Base-by-base conservation (phyloP, 768 basidiomycete species). In the Psilocybe cyanescens region DNA sequence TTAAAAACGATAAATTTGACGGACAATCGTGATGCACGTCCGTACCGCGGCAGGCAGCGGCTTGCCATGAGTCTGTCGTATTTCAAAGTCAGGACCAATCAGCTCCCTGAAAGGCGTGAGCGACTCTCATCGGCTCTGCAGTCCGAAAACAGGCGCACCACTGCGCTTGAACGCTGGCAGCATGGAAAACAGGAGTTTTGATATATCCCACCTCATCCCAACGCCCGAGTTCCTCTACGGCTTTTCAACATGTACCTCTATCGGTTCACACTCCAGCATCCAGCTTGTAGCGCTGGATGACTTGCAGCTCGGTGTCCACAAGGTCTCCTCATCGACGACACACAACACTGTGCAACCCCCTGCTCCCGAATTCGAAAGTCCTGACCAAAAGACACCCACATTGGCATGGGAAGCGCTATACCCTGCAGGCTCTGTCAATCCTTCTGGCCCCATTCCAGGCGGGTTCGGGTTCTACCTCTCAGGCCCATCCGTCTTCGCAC, bases 381-480 rank as follows among this genome's bases (percentile, higher is more conserved):
- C 49, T 1, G n/a, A 11, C 4, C 2, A 30, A 3, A 49, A 44
- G 17, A 44, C 46, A 30, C 67, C 37, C 5, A 41, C 47, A 46
- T 44, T 24, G 7, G 86, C 86, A 17, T 90, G 87, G 87, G 86
- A 89, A 68, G 86, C 87, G 0, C 73, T 80, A 19, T 90, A 86
- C 65, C 83, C 86, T 0, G 68, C 78, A 58, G 88, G 87, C 0
- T 87, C 85, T 69, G 82, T 87, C 64, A 88, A 86, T 59, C 88
- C 88, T 3, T 74, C 75, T 11, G 80, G 72, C 2, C 56, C 72
- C 2, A 76, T 83, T 3, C 80, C 81, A 1, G 87, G 88, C 1
- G 91, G 91, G 3, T 89, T 90, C 65, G 84, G 87, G 2, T 89
- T 92, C 72, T 91, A 92, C 72, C 68, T 90, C 17, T 71, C 75